These are phyloP conservation scores for Suzukiozyma palmioleophila DNA, from an alignment of 1,139 yeast genomes.

Conservation along the genomic window DNA sequence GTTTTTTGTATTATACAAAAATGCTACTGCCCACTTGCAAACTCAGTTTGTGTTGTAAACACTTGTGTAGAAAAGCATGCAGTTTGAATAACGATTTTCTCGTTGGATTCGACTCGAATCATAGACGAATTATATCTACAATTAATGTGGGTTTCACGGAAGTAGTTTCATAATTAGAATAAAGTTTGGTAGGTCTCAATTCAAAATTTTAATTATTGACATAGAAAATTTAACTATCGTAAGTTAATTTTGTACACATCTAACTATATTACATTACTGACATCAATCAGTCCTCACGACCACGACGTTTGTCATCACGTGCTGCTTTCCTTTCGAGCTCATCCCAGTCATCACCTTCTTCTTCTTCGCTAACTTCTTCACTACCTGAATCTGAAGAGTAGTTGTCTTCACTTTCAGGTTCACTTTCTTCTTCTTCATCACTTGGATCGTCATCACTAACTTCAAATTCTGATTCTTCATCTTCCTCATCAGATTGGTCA, in stretches of 20 bases:
- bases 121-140: too few species aligned
- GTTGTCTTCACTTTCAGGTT: slow-evolving; percentile 49
- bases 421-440: slow-evolving; percentile 69
- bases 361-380: slow-evolving; percentile 42
- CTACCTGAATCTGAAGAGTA: slow-evolving; percentile 32
- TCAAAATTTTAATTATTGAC: too few species aligned
- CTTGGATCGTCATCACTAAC: slow-evolving; percentile 65
- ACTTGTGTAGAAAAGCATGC: too few species aligned
- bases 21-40: too few species aligned
- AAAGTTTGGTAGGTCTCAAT: too few species aligned
- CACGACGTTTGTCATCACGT: slow-evolving; percentile 35
- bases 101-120: too few species aligned
- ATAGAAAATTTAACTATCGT: too few species aligned
- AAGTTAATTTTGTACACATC: neutral
- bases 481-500: slow-evolving; percentile 57
- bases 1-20: too few species aligned
- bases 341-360: slow-evolving; percentile 73
- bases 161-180: too few species aligned
- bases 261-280: neutral
- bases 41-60: too few species aligned
- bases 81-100: too few species aligned
- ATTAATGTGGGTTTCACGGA: too few species aligned
- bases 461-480: slow-evolving; percentile 57
- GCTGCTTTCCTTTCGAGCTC: slow-evolving; percentile 69
- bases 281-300: slow-evolving; percentile 16